Conservation (phyloP, 352 stramenopile genomes). For the Bremia lactucae region DNA sequence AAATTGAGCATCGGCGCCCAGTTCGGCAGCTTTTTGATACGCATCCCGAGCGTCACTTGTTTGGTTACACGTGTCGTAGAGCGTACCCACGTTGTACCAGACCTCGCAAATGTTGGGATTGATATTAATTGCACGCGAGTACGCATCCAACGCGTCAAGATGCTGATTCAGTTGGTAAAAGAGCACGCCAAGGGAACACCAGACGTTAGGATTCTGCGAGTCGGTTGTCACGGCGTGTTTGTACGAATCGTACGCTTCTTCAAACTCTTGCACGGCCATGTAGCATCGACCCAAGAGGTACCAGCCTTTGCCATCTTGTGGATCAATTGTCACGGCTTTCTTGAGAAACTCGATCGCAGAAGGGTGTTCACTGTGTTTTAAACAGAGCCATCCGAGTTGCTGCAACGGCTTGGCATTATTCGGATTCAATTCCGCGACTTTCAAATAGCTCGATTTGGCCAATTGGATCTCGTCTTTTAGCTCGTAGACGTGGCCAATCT, state of each 20-base stretch:
- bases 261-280: slow-evolving; percentile 86
- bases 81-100: slow-evolving; percentile 86
- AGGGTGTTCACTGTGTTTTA: slow-evolving; percentile 79
- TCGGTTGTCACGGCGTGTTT: slow-evolving; percentile 84
- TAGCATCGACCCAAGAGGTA: slow-evolving; percentile 86
- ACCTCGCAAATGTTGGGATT: slow-evolving; percentile 88
- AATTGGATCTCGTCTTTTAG: slow-evolving; percentile 81
- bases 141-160: slow-evolving; percentile 78
- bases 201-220: slow-evolving; percentile 86
- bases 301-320: slow-evolving; percentile 81
- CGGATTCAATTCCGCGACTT: slow-evolving; percentile 74
- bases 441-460: slow-evolving; percentile 78
- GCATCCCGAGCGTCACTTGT: slow-evolving; percentile 80
- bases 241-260: slow-evolving; percentile 86
- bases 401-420: slow-evolving; percentile 79
- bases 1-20: slow-evolving; percentile 74
- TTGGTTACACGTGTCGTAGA: slow-evolving; percentile 88
- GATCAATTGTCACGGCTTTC: slow-evolving; percentile 70
- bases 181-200: slow-evolving; percentile 85
- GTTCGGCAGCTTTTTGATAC: slow-evolving; percentile 83
- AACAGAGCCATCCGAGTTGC: slow-evolving; percentile 74
- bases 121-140: slow-evolving; percentile 85
- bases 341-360: slow-evolving; percentile 79
- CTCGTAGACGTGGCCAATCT: slow-evolving; percentile 83
- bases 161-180: slow-evolving; percentile 88